Evolutionary conservation across 305 asterid genomes (phyloP).

Genomic region (Fraxinus baroniana): DNA sequence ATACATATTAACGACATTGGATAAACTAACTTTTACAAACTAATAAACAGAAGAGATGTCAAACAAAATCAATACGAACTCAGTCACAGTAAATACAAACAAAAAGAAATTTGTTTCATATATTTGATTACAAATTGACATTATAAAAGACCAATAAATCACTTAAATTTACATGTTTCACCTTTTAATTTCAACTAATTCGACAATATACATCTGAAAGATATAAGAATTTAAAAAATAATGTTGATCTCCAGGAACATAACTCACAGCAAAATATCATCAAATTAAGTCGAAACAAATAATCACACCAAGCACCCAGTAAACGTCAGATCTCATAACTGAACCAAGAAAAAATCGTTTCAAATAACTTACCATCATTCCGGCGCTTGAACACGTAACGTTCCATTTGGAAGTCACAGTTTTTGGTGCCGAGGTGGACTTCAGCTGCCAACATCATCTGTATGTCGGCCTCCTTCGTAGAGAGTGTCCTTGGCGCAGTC

Average conservation of each 20-base stretch:
- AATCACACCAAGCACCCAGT: background rate
- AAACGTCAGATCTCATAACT: background rate
- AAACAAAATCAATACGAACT: too few species aligned
- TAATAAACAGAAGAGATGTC: background rate
- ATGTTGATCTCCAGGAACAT: background rate
- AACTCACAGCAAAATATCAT: background rate
- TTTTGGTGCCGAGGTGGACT: background rate
- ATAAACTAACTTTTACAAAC: background rate
- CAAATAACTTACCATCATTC: background rate
- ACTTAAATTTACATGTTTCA: too few species aligned
- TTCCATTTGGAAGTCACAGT: background rate
- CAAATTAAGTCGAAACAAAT: background rate
- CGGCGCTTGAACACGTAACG: background rate
- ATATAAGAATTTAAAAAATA: background rate
- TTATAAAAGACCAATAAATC: background rate
- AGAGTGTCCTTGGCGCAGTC: background rate
- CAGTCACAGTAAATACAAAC: too few species aligned
- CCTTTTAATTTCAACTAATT: background rate
- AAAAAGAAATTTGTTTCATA: too few species aligned
- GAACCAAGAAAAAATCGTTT: too few species aligned
- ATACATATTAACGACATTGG: too few species aligned
- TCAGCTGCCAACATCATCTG: background rate
- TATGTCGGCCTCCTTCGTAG: background rate
- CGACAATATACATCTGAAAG: background rate
- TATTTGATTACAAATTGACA: background rate